Base-by-base conservation (phyloP, 2,329 filamentous ascomycete species). In the Epichloe hybrida region DNA sequence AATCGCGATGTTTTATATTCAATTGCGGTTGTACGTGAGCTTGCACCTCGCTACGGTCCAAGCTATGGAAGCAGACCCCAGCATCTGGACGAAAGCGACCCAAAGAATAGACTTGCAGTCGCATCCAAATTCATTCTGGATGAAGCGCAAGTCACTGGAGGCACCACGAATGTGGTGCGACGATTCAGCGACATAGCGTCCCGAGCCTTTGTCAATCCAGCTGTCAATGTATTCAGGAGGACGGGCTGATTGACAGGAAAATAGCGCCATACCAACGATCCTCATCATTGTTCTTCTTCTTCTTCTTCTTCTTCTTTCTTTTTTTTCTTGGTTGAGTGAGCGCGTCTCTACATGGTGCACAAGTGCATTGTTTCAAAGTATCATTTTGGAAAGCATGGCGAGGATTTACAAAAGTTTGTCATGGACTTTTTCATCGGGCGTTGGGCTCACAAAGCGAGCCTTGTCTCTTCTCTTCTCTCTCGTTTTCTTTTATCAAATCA, bases 1-100 rank as follows among this genome's bases (percentile, higher is more conserved):
- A 93, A 91, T 60, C 81, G 90, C 49, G 89, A 96, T 63, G 84
- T 95, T 17, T 79, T 96, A 51, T 95, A 95, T 67, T 93, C 87
- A 0, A 84, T 95, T 56, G 87, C 86, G 8, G 80, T 95, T 50
- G 81, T 86, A 15, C 81, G 88, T 27, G 81, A 90, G 55, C 74
- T 89, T 47, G 82, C 85, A 44, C 80, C 81, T 35, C 78, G 81
- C 44, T 80, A 76, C 60, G 76, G 77, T 13, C 71, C 80, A 11
- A 77, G 75, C 56, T 78, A 78, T 35, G 76, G 76, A 55, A 76
- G 70, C 53, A 72, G 75, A 23, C 75, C 78, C 1, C 73, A 77
- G 45, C 79, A 81, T 52, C 70, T 81, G 5, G 81, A 84, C 59
- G 84, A 87, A 65, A 76, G 73, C 43, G 82, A 86, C 46, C 74